Base-by-base conservation (phyloP, 139 green algal species). In the Nannochloris sp. region DNA sequence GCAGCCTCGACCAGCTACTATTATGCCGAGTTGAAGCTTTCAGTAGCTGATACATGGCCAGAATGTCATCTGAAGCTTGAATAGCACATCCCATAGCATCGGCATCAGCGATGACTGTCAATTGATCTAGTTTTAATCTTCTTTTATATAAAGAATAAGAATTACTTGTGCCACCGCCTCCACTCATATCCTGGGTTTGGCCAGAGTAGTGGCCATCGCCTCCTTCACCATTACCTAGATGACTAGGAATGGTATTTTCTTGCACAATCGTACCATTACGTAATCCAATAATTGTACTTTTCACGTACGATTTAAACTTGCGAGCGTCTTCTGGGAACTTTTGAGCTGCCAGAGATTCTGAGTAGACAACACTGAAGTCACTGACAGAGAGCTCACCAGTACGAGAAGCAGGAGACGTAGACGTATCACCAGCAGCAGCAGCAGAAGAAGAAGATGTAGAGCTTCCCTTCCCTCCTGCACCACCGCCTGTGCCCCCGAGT, bases 51-150 rank as follows among this genome's bases (percentile, higher is more conserved):
- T 51, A 19, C 42, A 51, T 51, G 19, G 42, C 42, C 19, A 51
- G 42, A 19, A 51, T 51, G 42, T 51, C 42, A 44, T 66, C 65
- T 4, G 66, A 59, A 12, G 62, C 42, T 1, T 31, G 39, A n/a
- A 34, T 42, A 27, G 59, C 23, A 48, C 66, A 73, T 30, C 64
- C 31, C n/a, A 73, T 29, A 0, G 56, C 66, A 24, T 73, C 66
- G 4, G 56, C 56, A 3, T 60, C 66, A 0, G 35, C 39, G 1
- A n/a, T 36, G 12, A 53, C 66, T 29, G 36, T 15, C 29, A 72
- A 14, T 1, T 25, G 19, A 2, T 48, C 55, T 0, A 72, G 3
- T 12, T 59, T 30, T 3, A 72, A 36, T 34, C 33, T 38, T 44
- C 42, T 19, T 19, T 51, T 30, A n/a, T n/a, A n/a, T n/a, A n/a